Percentiles rank a stretch among this genome's conserved stretches.
phyloP scores from a whole-genome alignment of 1,284 basidiomycete species.

The Ceratobasidium sp. region DNA sequence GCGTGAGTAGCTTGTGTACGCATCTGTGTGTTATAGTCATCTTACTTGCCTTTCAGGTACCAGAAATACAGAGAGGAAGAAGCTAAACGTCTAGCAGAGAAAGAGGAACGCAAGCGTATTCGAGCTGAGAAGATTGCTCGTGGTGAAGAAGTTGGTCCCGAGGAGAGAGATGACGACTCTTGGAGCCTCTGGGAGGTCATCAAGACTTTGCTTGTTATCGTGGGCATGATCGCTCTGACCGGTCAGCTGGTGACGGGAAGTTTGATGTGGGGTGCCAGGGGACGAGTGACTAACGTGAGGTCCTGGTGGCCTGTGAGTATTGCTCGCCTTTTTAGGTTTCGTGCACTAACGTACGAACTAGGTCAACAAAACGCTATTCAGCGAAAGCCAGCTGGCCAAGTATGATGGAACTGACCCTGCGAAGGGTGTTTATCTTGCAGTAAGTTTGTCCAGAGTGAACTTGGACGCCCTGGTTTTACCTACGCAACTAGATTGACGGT shows the following conservation, averaged over 20 bases:
- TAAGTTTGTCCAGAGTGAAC: constrained; percentile 59
- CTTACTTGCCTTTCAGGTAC: constrained; percentile 64
- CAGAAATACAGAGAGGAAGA: constrained; percentile 74
- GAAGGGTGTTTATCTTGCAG: constrained; percentile 87
- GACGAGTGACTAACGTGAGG: constrained; percentile 69
- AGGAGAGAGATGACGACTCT: constrained; percentile 76
- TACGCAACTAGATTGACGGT: constrained; percentile 78
- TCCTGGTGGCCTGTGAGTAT: constrained; percentile 72
- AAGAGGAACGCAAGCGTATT: constrained; percentile 76
- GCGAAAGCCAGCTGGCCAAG: constrained; percentile 73
- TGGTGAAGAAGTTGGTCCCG: constrained; percentile 78
- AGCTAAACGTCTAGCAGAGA: constrained; percentile 72
- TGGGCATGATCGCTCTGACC: constrained; percentile 69
- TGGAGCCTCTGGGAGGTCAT: constrained; percentile 65
- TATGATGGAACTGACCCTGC: constrained; percentile 81
- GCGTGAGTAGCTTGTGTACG: constrained; percentile 66
- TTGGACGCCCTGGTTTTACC: not conserved
- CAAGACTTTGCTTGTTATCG: constrained; percentile 72
- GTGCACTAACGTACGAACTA: constrained; percentile 55
- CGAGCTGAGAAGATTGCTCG: constrained; percentile 78
- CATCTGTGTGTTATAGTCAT: constrained; percentile 7
- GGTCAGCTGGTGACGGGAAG: constrained; percentile 86
- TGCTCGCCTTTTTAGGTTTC: constrained; percentile 48
- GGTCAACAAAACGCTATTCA: constrained; percentile 77
- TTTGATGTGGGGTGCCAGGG: constrained; percentile 81